Base-by-base conservation (phyloP, 805 yeast genomes). In the Teunomyces tritomae region DNA sequence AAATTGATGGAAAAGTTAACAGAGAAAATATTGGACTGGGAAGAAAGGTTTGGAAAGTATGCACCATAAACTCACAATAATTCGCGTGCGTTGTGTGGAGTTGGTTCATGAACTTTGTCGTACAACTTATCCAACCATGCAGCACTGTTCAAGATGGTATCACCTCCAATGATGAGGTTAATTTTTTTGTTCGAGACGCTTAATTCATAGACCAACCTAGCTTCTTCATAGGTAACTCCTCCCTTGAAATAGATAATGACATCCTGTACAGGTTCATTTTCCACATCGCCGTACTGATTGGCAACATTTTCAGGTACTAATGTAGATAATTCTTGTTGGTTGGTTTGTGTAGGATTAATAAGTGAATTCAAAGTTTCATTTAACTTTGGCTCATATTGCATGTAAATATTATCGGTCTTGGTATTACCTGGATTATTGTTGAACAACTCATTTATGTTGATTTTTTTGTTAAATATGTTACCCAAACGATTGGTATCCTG, bases 221-320 rank as follows among this genome's bases (percentile, higher is more conserved):
- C 88, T 63, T 94, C 99, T 64, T 92, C 98, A 62, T 82, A 89
- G 1, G 98, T 92, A 2, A 80, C 85, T 11, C 99, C 99, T 5
- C 97, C 98, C 44, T 89, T 81, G 45, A 87, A 67, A 60, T 83
- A 87, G 1, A 87, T 70, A 3, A 87, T 76, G n/a, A 87, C 70
- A 56, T 87, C 91, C 57, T 84, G 87, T 1, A 79, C 74, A 26
- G 73, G 70, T 27, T 70, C 70, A 30, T 56, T 45, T 47, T 58
- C 48, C 1, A 46, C 32, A 14, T 49, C 32, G 2, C 68, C 68
- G 48, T 63, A 63, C 47, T 63, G 67, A 39, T 58, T 53, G 13
- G 58, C 49, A 8, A 64, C 67, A 4, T 49, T 60, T 30, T 71
- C 77, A 2, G 76, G 78, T 17, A 65, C 72, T 45, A 76, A 64